Conservation (phyloP, 345 rosid genomes). For the Atalantia buxifolia region DNA sequence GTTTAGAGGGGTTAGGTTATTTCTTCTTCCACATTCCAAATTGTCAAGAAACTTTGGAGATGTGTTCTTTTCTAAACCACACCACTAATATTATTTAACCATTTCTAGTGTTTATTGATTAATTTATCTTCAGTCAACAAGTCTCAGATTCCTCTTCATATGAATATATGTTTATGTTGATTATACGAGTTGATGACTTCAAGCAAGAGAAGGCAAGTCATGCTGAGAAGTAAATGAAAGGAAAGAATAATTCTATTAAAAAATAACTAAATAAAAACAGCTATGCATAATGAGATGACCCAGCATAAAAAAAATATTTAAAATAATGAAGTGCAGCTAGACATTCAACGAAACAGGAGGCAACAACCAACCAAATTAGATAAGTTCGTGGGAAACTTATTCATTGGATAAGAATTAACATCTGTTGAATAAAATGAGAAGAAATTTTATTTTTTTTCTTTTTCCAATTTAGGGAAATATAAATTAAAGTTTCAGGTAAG, state of each 20-base stretch:
- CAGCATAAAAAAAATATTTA: neutral
- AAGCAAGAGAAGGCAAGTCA: neutral
- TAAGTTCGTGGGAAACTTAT: constrained; percentile 10
- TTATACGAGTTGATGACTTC: too few relatives aligned
- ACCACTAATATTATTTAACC: neutral
- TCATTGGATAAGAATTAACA: constrained; percentile 7
- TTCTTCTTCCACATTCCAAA: constrained; percentile 21
- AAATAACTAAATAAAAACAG: neutral
- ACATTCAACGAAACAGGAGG: constrained; percentile 26
- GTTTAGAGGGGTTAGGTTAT: constrained; percentile 19
- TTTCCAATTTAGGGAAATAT: neutral
- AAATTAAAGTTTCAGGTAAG: neutral
- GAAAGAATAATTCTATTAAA: neutral
- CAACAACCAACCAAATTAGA: constrained; percentile 21
- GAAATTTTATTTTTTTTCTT: neutral
- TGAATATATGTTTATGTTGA: too few relatives aligned
- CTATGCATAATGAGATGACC: neutral
- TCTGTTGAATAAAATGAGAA: neutral
- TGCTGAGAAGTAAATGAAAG: neutral
- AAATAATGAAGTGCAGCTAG: neutral
- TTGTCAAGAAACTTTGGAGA: neutral
- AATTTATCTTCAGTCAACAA: constrained; percentile 4
- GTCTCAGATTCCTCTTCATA: neutral
- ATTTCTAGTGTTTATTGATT: neutral
- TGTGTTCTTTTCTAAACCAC: constrained; percentile 7